Percentiles rank a stretch among this genome's conserved stretches.
Evolutionary conservation across 768 basidiomycete genomes (phyloP).

Genomic region (Neoboletus brunneissimus): DNA sequence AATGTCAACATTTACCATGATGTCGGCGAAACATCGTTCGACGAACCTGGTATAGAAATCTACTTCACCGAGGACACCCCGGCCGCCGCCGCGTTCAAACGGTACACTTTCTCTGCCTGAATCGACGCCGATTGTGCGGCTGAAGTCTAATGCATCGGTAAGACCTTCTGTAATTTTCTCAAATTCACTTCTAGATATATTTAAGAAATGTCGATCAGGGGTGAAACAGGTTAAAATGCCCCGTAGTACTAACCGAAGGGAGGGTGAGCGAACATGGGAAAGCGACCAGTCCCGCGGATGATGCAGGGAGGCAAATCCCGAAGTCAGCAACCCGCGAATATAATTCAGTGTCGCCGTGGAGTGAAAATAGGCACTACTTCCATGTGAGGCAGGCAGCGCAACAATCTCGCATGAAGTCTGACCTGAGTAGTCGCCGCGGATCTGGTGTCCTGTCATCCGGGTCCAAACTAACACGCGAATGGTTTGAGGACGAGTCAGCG

Average conservation of each 20-base stretch:
- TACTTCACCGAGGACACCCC: constrained; percentile 77
- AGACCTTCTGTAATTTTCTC: constrained; percentile 81
- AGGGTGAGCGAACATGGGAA: constrained; percentile 81
- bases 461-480: constrained; percentile 42
- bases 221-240: background rate
- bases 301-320: constrained; percentile 91
- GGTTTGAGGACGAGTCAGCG: background rate
- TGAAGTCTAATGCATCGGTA: constrained; percentile 91
- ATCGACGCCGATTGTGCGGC: constrained; percentile 79
- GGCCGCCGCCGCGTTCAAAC: constrained; percentile 71
- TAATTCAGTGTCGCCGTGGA: constrained; percentile 93
- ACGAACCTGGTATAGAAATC: constrained; percentile 89
- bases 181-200: constrained; percentile 63
- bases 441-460: constrained; percentile 82
- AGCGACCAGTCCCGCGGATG: constrained; percentile 92
- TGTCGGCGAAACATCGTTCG: background rate
- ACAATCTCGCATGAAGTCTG: constrained; percentile 3
- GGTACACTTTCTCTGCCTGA: constrained; percentile 42
- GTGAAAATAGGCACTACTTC: constrained; percentile 87
- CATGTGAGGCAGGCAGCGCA: constrained; percentile 4
- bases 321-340: constrained; percentile 81
- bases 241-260: constrained; percentile 52
- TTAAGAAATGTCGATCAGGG: constrained; percentile 13
- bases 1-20: background rate
- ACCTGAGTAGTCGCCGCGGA: constrained; percentile 84